Percentiles rank a stretch among this genome's conserved stretches.
These are phyloP conservation scores for Rosa multiflora DNA, from an alignment of 306 rosid species.

Conservation along the genomic window DNA sequence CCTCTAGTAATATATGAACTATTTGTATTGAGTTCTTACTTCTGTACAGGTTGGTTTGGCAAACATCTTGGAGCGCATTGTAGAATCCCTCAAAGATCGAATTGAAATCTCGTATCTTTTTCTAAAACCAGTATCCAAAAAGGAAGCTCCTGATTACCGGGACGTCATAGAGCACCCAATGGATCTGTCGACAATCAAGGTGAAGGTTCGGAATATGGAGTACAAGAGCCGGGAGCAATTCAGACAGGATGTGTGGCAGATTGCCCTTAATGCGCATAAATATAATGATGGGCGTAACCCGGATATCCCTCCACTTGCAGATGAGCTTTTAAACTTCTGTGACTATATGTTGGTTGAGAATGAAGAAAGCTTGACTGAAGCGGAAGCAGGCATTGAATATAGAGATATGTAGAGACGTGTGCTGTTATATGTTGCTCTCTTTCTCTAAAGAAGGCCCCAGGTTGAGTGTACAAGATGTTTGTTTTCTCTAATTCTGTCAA, in stretches of 20 bases:
- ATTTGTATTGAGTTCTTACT: background rate
- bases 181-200: conserved; percentile 84
- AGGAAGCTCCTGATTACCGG: conserved; percentile 91
- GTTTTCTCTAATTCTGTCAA: background rate
- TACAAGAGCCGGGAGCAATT: conserved; percentile 89
- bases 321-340: conserved; percentile 80
- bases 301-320: conserved; percentile 84
- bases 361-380: conserved; percentile 75
- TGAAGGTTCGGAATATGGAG: conserved; percentile 78
- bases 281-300: conserved; percentile 91
- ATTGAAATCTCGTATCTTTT: conserved; percentile 67
- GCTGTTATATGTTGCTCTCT: background rate
- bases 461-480: background rate
- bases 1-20: background rate
- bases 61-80: conserved; percentile 87
- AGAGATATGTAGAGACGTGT: conserved; percentile 31
- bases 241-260: conserved; percentile 83
- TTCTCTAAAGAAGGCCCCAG: background rate
- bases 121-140: conserved; percentile 81
- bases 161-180: conserved; percentile 76
- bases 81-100: conserved; percentile 65
- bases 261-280: conserved; percentile 70
- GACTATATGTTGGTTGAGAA: conserved; percentile 72
- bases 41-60: conserved; percentile 69
- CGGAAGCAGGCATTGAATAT: conserved; percentile 80